Conservation (phyloP, 495 filamentous ascomycete species). For the Penicillium turbatum region DNA sequence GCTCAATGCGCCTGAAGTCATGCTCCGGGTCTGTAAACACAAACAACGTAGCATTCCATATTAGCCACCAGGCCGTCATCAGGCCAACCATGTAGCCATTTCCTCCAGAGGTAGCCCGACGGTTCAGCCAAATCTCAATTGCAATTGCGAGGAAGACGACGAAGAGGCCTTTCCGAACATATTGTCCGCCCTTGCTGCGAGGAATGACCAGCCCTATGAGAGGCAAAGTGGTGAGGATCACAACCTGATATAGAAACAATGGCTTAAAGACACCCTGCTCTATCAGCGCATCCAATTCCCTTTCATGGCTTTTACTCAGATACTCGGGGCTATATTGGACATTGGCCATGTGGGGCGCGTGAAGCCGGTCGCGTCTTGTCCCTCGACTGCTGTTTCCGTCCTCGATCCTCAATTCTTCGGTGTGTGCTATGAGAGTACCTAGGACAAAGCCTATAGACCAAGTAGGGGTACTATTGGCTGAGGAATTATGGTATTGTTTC, state of each 20-base stretch:
- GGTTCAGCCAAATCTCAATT: constrained; percentile 34
- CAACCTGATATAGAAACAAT: constrained; percentile 35
- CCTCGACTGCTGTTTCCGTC: neutral
- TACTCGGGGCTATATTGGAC: constrained; percentile 16
- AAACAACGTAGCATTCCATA: constrained; percentile 61
- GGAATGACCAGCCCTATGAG: constrained; percentile 35
- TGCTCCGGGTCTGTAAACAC: constrained; percentile 61
- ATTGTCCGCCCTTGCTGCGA: constrained; percentile 16
- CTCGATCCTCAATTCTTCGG: neutral
- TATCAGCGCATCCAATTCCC: constrained; percentile 23
- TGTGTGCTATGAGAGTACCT: neutral
- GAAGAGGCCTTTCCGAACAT: constrained; percentile 51
- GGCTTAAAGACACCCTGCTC: constrained; percentile 33
- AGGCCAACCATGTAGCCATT: constrained; percentile 66
- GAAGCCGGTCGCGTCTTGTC: neutral
- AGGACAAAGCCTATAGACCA: neutral
- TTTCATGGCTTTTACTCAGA: constrained; percentile 16
- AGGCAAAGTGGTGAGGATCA: constrained; percentile 29
- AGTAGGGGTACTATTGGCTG: neutral
- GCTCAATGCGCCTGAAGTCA: constrained; percentile 63
- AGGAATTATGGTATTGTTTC: no score
- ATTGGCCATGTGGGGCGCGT: constrained; percentile 31
- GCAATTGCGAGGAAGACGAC: constrained; percentile 47
- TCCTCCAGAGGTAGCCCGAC: constrained; percentile 53
- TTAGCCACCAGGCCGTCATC: constrained; percentile 57